Conservation (phyloP, 495 filamentous ascomycete genomes). For the Apodospora peruviana region DNA sequence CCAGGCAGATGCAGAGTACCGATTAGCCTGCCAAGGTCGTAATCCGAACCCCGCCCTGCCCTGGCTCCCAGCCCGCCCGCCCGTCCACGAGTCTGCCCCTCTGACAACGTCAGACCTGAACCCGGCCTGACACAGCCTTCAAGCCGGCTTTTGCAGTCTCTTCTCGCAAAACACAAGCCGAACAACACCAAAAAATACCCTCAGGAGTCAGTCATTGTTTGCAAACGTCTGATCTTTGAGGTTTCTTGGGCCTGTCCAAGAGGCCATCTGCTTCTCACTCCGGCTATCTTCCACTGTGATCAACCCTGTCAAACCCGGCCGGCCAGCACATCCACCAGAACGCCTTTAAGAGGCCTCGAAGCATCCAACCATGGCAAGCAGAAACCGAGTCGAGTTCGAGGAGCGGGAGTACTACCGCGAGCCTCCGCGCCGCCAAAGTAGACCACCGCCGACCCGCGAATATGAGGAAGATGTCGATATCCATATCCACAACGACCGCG, state of each 20-base stretch:
- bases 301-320: no score
- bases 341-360: constrained; percentile 5
- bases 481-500: constrained; percentile 29
- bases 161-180: neutral
- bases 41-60: neutral
- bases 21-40: neutral
- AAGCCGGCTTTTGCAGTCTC: neutral
- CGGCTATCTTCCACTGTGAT: neutral
- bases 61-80: neutral
- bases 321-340: no score
- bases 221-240: neutral
- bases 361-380: constrained; percentile 18
- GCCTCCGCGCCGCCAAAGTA: constrained; percentile 12
- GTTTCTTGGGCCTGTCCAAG: neutral
- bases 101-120: neutral
- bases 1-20: neutral
- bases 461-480: constrained; percentile 33
- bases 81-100: neutral
- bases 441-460: constrained; percentile 26
- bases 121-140: neutral
- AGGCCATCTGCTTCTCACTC: neutral
- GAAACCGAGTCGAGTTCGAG: constrained; percentile 34
- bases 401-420: constrained; percentile 39
- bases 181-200: neutral
- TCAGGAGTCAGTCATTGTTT: neutral